Evolutionary conservation across 2,329 filamentous ascomycete species (phyloP).

Genomic region (Plenodomus lindquistii): DNA sequence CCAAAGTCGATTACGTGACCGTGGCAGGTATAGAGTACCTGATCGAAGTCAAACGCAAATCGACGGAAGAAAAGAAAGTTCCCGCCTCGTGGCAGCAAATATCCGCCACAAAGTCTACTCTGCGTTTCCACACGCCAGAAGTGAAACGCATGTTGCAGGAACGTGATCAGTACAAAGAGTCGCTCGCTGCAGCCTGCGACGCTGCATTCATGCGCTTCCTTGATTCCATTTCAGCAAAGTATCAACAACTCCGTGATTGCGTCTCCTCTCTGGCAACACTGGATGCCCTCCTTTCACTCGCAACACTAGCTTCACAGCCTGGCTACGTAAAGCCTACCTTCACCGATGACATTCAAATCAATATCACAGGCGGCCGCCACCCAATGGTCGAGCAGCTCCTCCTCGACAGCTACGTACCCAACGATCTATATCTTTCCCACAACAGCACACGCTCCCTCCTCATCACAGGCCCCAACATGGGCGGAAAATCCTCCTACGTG

Average conservation of each 20-base stretch:
- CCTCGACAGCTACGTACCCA: slow-evolving; percentile 86
- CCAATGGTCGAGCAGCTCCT: slow-evolving; percentile 95
- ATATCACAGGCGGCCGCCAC: slow-evolving; percentile 77
- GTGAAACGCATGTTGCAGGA: slow-evolving; percentile 81
- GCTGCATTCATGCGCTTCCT: slow-evolving; percentile 76
- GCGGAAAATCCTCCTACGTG: slow-evolving; percentile 97
- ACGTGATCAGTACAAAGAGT: slow-evolving; percentile 92
- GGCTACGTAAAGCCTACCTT: slow-evolving; percentile 83
- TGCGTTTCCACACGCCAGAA: slow-evolving; percentile 92
- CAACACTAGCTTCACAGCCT: slow-evolving; percentile 80
- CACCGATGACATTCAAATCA: slow-evolving; percentile 67
- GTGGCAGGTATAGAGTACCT: slow-evolving; percentile 92
- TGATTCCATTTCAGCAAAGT: slow-evolving; percentile 74
- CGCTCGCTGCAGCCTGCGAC: slow-evolving; percentile 89
- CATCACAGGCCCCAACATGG: slow-evolving; percentile 98
- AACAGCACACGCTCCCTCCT: slow-evolving; percentile 69
- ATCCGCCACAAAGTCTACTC: slow-evolving; percentile 88
- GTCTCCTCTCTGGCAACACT: slow-evolving; percentile 83
- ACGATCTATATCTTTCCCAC: slow-evolving; percentile 73
- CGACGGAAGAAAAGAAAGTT: slow-evolving; percentile 73
- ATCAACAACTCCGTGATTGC: slow-evolving; percentile 86
- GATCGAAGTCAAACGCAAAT: slow-evolving; percentile 82
- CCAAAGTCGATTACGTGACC: slow-evolving; percentile 75
- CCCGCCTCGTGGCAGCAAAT: slow-evolving; percentile 95
- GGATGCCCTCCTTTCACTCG: slow-evolving; percentile 86